These are phyloP conservation scores for Hirsutella rhossiliensis DNA, from an alignment of 2,329 filamentous ascomycete species.

Conservation along the genomic window DNA sequence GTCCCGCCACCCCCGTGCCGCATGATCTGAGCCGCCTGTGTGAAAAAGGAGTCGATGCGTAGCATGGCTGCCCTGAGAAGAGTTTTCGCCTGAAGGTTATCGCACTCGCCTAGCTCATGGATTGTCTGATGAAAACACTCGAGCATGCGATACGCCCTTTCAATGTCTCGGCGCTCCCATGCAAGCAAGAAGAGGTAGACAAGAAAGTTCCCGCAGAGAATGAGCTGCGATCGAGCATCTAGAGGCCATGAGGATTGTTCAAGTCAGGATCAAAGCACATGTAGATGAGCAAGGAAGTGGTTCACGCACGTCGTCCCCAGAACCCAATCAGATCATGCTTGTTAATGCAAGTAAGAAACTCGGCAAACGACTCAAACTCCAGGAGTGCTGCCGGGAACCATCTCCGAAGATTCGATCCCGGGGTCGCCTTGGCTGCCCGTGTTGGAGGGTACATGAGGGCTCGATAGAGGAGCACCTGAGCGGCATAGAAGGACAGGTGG, in stretches of 20 bases:
- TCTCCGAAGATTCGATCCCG: constrained; percentile 21
- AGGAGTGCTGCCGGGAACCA: constrained; percentile 21
- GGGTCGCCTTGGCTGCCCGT: constrained; percentile 23
- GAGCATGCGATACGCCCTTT: constrained; percentile 21
- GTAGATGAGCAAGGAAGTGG: background rate
- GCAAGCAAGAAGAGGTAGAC: constrained; percentile 35
- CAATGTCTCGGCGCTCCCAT: constrained; percentile 19
- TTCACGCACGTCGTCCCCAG: constrained; percentile 29
- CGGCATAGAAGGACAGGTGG: constrained; percentile 28
- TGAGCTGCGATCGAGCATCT: constrained; percentile 29
- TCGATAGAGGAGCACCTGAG: constrained; percentile 27
- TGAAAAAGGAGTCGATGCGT: constrained; percentile 27
- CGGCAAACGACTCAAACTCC: constrained; percentile 24
- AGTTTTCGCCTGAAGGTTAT: constrained; percentile 17
- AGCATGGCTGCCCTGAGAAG: constrained; percentile 23
- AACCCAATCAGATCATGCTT: constrained; percentile 26
- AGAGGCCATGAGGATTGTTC: background rate
- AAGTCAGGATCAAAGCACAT: background rate
- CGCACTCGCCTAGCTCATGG: constrained; percentile 18
- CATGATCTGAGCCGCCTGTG: constrained; percentile 19
- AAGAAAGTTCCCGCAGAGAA: constrained; percentile 34
- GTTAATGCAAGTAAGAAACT: constrained; percentile 23
- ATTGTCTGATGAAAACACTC: constrained; percentile 24
- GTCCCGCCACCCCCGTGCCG: constrained; percentile 19
- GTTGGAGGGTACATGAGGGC: constrained; percentile 33